phyloP scores from a whole-genome alignment of 345 rosid genomes.

The Syzygium grande region DNA sequence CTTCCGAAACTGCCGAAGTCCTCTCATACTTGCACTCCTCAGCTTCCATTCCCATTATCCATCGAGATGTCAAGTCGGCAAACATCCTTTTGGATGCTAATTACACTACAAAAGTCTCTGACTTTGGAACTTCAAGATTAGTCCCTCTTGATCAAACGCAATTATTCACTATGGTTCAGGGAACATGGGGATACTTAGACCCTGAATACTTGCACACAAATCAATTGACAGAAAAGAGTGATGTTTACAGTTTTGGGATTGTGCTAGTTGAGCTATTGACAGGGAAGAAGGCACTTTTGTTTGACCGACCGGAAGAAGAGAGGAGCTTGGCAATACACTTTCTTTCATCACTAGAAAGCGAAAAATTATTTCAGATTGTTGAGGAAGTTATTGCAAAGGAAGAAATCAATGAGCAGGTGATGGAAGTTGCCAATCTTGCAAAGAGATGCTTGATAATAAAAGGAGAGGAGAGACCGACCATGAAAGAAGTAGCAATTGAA shows the following conservation, averaged over 20 bases:
- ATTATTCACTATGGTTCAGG: conserved; percentile 31
- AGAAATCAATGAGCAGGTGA: not conserved
- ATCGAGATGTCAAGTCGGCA: conserved; percentile 22
- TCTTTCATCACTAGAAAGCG: not conserved
- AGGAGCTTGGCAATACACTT: conserved; percentile 8
- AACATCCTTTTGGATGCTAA: conserved; percentile 35
- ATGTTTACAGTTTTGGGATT: conserved; percentile 41
- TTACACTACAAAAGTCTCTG: conserved; percentile 23
- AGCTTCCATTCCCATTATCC: conserved; percentile 18
- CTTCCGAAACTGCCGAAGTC: conserved; percentile 12
- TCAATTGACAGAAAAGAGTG: conserved; percentile 23
- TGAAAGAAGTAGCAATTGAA: conserved; percentile 17
- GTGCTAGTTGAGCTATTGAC: conserved; percentile 32
- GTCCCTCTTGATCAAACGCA: conserved; percentile 22
- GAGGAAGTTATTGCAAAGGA: not conserved
- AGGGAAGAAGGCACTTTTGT: conserved; percentile 8
- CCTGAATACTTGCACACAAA: conserved; percentile 30
- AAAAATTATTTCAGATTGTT: not conserved
- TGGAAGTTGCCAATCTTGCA: conserved; percentile 4
- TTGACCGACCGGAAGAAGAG: conserved; percentile 12
- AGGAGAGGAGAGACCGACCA: conserved; percentile 21
- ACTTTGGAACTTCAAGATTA: conserved; percentile 34
- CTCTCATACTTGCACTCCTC: conserved; percentile 23
- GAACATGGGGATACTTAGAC: conserved; percentile 36
- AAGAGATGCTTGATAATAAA: conserved; percentile 6